These are phyloP conservation scores for Flaveria brownii DNA, from an alignment of 129 eudicot genomes.

Conservation along the genomic window DNA sequence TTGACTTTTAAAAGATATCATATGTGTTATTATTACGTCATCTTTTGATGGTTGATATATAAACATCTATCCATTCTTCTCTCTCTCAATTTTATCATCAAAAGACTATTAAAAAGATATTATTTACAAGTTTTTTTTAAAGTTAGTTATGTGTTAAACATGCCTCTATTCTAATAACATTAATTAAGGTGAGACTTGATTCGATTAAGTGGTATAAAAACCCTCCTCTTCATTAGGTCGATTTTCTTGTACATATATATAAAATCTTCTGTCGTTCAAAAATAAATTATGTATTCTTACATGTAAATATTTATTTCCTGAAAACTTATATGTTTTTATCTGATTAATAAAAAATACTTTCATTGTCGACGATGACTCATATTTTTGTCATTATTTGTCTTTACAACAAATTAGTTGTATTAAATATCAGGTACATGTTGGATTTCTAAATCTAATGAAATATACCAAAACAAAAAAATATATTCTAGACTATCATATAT, in stretches of 20 bases:
- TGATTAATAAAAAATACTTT: background rate
- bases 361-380: background rate
- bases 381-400: conserved; percentile 8
- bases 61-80: too few relatives aligned
- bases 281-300: background rate
- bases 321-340: background rate
- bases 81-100: too few relatives aligned
- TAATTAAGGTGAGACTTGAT: too few relatives aligned
- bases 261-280: background rate
- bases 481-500: background rate
- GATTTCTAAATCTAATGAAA: background rate
- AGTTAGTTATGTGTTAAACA: too few relatives aligned
- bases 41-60: too few relatives aligned
- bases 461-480: background rate
- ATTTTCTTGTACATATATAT: too few relatives aligned
- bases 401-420: background rate
- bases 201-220: too few relatives aligned
- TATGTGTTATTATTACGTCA: too few relatives aligned
- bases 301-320: background rate
- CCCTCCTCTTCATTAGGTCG: too few relatives aligned
- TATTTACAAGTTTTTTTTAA: too few relatives aligned
- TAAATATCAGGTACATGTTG: background rate
- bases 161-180: background rate
- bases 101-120: too few relatives aligned
- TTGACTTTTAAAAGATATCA: too few relatives aligned